phyloP scores from a whole-genome alignment of 495 filamentous ascomycete species.

The Hypoxylon lienhwacheense region DNA sequence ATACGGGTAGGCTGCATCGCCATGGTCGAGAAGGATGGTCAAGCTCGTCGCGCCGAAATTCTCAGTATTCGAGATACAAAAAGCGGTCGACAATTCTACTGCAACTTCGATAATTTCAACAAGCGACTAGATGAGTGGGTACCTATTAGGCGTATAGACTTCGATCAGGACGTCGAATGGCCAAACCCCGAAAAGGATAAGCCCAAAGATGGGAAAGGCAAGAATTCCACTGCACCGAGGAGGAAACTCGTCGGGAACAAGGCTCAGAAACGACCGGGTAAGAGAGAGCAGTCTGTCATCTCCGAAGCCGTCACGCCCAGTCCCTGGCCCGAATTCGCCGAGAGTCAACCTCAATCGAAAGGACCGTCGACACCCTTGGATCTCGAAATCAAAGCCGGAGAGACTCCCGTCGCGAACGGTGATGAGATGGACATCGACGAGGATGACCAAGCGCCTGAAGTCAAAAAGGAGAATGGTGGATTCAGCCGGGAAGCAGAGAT shows the following conservation, averaged over 20 bases:
- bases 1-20: slow-evolving; percentile 60
- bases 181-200: slow-evolving; percentile 60
- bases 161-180: slow-evolving; percentile 62
- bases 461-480: slow-evolving; percentile 45
- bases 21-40: slow-evolving; percentile 65
- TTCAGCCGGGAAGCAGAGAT: slow-evolving; percentile 93
- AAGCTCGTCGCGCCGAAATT: slow-evolving; percentile 89
- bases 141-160: slow-evolving; percentile 74
- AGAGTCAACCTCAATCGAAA: slow-evolving; percentile 41
- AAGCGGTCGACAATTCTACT: slow-evolving; percentile 83
- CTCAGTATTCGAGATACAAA: slow-evolving; percentile 83
- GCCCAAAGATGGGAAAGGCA: slow-evolving; percentile 54
- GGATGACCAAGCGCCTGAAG: slow-evolving; percentile 45
- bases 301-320: slow-evolving; percentile 52
- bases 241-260: slow-evolving; percentile 52
- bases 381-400: slow-evolving; percentile 43
- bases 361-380: slow-evolving; percentile 42
- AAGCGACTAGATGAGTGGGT: slow-evolving; percentile 99
- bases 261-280: slow-evolving; percentile 57
- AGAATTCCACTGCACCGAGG: slow-evolving; percentile 51
- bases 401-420: slow-evolving; percentile 52
- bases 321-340: slow-evolving; percentile 43
- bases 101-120: slow-evolving; percentile 99
- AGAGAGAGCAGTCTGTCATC: slow-evolving; percentile 51
- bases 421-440: slow-evolving; percentile 55